These are phyloP conservation scores for Alternaria viburni DNA, from an alignment of 2,329 filamentous ascomycete genomes.

Conservation along the genomic window DNA sequence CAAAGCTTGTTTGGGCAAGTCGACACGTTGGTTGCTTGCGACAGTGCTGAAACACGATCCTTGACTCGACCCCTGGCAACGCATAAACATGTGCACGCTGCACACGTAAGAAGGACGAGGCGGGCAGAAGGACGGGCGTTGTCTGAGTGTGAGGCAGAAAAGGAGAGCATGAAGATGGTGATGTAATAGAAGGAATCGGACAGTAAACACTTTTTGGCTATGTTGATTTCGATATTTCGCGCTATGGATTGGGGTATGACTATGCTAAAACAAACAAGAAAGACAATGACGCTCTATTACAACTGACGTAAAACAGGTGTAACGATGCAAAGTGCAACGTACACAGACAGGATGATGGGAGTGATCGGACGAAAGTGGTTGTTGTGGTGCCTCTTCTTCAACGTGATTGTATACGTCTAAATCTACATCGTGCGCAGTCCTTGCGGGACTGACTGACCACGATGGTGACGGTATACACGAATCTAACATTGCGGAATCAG, in stretches of 20 bases:
- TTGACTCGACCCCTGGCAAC: not conserved
- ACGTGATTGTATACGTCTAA: not conserved
- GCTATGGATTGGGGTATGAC: slow-evolving; percentile 15
- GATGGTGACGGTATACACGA: slow-evolving; percentile 7
- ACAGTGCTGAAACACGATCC: slow-evolving; percentile 30
- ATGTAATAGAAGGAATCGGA: not conserved
- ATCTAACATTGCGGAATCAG: not conserved
- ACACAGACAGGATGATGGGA: not conserved
- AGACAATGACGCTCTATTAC: slow-evolving; percentile 16
- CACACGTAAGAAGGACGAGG: not conserved
- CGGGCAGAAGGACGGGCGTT: not conserved
- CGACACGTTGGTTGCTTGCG: slow-evolving; percentile 27
- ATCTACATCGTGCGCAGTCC: slow-evolving; percentile 11
- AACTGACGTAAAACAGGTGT: slow-evolving; percentile 16
- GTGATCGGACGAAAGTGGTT: slow-evolving; percentile 9
- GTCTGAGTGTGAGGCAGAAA: not conserved
- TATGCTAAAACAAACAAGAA: slow-evolving; percentile 4
- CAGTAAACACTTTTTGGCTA: not conserved
- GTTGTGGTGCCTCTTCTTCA: not conserved
- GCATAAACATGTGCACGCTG: not conserved
- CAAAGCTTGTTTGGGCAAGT: slow-evolving; percentile 21
- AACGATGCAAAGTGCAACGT: slow-evolving; percentile 13
- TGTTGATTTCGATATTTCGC: slow-evolving; percentile 7
- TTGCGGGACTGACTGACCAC: slow-evolving; percentile 1
- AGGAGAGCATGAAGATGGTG: not conserved